These are phyloP conservation scores for Epichloe festucae DNA, from an alignment of 2,329 filamentous ascomycete species.

Conservation along the genomic window DNA sequence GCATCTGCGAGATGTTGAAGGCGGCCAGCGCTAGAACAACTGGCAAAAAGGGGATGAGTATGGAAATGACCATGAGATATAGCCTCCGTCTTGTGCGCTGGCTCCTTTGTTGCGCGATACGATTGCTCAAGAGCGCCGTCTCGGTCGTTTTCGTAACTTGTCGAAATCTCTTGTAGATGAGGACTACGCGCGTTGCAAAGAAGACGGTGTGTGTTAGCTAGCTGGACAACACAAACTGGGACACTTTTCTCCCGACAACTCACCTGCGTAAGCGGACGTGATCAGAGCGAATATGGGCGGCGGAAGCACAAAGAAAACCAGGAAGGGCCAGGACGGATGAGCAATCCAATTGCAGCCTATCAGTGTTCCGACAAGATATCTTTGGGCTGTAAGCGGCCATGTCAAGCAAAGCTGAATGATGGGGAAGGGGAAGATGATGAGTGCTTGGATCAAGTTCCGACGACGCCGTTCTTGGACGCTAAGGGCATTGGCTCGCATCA, in stretches of 20 bases:
- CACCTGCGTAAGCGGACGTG: slow-evolving; percentile 35
- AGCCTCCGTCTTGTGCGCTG: slow-evolving; percentile 37
- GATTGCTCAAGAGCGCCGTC: slow-evolving; percentile 27
- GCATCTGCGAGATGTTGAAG: slow-evolving; percentile 25
- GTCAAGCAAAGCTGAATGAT: slow-evolving; percentile 35
- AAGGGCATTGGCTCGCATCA: slow-evolving; percentile 27
- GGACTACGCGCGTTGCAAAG: slow-evolving; percentile 17
- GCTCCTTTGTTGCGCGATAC: slow-evolving; percentile 26
- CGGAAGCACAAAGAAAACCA: slow-evolving; percentile 35
- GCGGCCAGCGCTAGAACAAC: slow-evolving; percentile 28
- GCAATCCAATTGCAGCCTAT: slow-evolving; percentile 35
- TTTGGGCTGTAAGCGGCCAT: slow-evolving; percentile 32
- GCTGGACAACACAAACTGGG: not conserved
- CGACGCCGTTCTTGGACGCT: slow-evolving; percentile 27
- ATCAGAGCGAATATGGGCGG: slow-evolving; percentile 29
- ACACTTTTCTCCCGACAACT: not conserved
- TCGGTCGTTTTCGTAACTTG: slow-evolving; percentile 29
- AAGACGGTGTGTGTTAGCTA: not conserved
- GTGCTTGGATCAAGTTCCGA: slow-evolving; percentile 32
- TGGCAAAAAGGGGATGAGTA: slow-evolving; percentile 39
- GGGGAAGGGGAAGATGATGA: slow-evolving; percentile 42
- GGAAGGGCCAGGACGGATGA: slow-evolving; percentile 32
- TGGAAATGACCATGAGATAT: slow-evolving; percentile 40
- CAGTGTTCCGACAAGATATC: slow-evolving; percentile 37
- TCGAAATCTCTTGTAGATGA: slow-evolving; percentile 35